Percentiles rank a stretch among this genome's conserved stretches.
Evolutionary conservation across 2,329 filamentous ascomycete genomes (phyloP).

Genomic region (Aureobasidium leucospermi): DNA sequence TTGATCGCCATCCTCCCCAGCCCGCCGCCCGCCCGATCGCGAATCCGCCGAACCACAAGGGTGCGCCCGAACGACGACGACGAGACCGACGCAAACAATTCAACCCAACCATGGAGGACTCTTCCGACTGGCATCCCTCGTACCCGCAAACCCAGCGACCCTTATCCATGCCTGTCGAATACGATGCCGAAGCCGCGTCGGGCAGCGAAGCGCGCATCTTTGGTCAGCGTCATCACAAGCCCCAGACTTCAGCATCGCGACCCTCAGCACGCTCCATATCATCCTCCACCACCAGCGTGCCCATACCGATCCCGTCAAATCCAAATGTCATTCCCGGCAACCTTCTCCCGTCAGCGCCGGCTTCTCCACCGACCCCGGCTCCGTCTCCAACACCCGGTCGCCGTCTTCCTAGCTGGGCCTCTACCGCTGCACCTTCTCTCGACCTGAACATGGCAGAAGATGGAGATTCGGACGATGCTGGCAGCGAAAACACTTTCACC

Average conservation of each 20-base stretch:
- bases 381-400: conserved; percentile 59
- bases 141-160: conserved; percentile 16
- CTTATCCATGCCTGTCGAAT: conserved; percentile 16
- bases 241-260: conserved; percentile 2
- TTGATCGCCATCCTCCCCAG: conserved; percentile 4
- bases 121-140: conserved; percentile 15
- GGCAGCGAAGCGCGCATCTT: conserved; percentile 10
- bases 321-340: conserved; percentile 48
- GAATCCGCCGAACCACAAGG: conserved; percentile 5
- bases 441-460: conserved; percentile 55
- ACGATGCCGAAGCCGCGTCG: conserved; percentile 11
- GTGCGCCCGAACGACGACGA: neutral
- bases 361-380: conserved; percentile 60
- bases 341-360: conserved; percentile 57
- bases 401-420: conserved; percentile 65
- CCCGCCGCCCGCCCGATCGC: neutral
- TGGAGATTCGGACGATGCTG: conserved; percentile 21
- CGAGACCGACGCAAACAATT: neutral
- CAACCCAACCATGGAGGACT: conserved; percentile 15
- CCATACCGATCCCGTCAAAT: conserved; percentile 35
- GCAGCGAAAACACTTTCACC: conserved; percentile 20
- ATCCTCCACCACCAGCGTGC: conserved; percentile 34
- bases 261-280: conserved; percentile 14
- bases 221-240: conserved; percentile 6
- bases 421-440: conserved; percentile 64